Evolutionary conservation across 768 basidiomycete genomes (phyloP), one percentile per base, ranked within the genome.

Genomic region (Boletus reticulatus): DNA sequence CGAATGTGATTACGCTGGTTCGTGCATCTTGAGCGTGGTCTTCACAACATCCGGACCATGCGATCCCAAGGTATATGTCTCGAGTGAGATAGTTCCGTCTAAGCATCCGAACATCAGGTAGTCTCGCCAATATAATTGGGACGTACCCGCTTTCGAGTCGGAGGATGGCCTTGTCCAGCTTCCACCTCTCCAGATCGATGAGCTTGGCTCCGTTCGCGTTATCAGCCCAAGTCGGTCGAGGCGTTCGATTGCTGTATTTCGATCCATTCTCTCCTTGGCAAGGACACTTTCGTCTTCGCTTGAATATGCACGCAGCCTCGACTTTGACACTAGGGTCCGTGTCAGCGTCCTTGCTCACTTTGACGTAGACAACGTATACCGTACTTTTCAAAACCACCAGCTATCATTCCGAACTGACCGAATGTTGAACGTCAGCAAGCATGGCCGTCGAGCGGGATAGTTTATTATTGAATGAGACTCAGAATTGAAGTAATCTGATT

Each of bases 311-410:
- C 0, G 89, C 90, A 0, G 93, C 93, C 48, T 85, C 83, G 6
- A 73, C 79, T 72, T 88, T 92, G 69, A 90, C 89, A 24, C 76
- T 69, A 0, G 88, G 84, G 63, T 91, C n/a, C n/a, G n/a, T n/a
- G n/a, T n/a, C n/a, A n/a, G n/a, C n/a, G n/a, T n/a, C n/a, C n/a
- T n/a, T 83, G 80, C 89, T 95, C 62, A 98, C 87, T 73, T 92
- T 86, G 72, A 98, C 94, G 71, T 99, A 99, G 46, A 99, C 83
- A 36, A 96, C 84, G 69, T 89, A 94, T 5, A 98, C 96, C 96
- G 63, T 96, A 96, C 67, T 89, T 89, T 67, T 95, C 88, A 65
- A 90, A 98, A 0, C 96, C 96, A 46, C 2, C 22, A 22, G 22
- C 90, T 52, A 98, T 89, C 71, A 97, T 72, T 31, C 94, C 94